phyloP scores from a whole-genome alignment of 1,284 basidiomycete genomes.

The Irpex lacteus region DNA sequence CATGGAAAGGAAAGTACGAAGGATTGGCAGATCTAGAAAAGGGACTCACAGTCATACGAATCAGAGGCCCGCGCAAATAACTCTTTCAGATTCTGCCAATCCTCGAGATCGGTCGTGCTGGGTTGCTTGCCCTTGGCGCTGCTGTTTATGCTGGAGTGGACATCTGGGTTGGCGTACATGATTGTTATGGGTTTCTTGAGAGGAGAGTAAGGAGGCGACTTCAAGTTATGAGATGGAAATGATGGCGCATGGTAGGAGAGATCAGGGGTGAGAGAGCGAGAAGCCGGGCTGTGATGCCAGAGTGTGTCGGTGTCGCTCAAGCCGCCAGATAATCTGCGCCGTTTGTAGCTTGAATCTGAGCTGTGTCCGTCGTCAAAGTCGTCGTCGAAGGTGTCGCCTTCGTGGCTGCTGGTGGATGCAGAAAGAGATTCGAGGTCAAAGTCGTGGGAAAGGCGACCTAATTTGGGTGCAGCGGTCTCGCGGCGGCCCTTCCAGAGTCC shows the following conservation, averaged over 20 bases:
- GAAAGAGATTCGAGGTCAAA: slow-evolving; percentile 20
- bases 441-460: slow-evolving; percentile 28
- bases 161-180: slow-evolving; percentile 2
- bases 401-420: background rate
- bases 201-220: background rate
- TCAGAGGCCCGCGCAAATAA: slow-evolving; percentile 54
- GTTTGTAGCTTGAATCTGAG: slow-evolving; percentile 26
- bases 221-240: background rate
- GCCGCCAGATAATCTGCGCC: slow-evolving; percentile 25
- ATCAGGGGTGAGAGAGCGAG: slow-evolving; percentile 13
- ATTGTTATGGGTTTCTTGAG: background rate
- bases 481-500: slow-evolving; percentile 51
- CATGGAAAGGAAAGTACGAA: too few relatives aligned
- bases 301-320: slow-evolving; percentile 21
- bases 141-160: slow-evolving; percentile 8
- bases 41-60: slow-evolving; percentile 52
- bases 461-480: slow-evolving; percentile 20
- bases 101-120: slow-evolving; percentile 39
- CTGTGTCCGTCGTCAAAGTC: slow-evolving; percentile 29
- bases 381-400: slow-evolving; percentile 18
- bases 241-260: slow-evolving; percentile 10
- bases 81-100: slow-evolving; percentile 67
- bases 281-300: slow-evolving; percentile 11
- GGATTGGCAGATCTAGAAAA: background rate
- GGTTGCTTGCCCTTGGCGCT: slow-evolving; percentile 17